Conservation (phyloP, 495 filamentous ascomycete species). For the Schizothecium vesticola region DNA sequence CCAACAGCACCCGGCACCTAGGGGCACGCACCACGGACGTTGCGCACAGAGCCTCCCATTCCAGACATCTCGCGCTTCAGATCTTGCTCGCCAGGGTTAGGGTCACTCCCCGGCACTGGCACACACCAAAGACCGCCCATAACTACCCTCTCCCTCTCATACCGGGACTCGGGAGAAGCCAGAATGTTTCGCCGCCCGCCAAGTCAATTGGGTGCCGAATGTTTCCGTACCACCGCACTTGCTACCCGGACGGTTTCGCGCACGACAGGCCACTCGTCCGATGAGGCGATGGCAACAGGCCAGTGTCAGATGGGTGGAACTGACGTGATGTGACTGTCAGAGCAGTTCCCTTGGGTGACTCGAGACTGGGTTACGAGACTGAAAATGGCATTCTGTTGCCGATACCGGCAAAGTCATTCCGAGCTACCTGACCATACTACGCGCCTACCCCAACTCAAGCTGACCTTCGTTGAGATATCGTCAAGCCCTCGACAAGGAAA, state of each 20-base stretch:
- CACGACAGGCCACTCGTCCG: background rate
- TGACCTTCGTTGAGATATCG: background rate
- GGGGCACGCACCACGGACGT: background rate
- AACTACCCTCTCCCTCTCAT: background rate
- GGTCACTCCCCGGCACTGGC: background rate
- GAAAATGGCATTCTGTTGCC: background rate
- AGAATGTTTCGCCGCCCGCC: background rate
- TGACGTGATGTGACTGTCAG: background rate
- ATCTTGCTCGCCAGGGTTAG: background rate
- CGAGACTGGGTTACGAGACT: background rate
- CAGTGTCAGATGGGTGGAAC: background rate
- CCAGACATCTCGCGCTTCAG: background rate
- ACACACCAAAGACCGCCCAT: background rate
- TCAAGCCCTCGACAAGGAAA: background rate
- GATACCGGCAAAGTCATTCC: background rate
- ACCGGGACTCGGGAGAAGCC: background rate
- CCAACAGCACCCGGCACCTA: background rate
- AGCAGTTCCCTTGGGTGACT: background rate
- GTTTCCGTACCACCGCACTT: background rate
- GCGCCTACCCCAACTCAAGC: background rate
- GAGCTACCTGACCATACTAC: too few relatives aligned
- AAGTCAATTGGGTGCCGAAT: background rate
- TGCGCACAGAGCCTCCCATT: background rate
- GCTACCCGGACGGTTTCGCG: background rate
- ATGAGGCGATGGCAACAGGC: background rate